Conservation (phyloP, 495 filamentous ascomycete species). For the Annulohypoxylon nitens region DNA sequence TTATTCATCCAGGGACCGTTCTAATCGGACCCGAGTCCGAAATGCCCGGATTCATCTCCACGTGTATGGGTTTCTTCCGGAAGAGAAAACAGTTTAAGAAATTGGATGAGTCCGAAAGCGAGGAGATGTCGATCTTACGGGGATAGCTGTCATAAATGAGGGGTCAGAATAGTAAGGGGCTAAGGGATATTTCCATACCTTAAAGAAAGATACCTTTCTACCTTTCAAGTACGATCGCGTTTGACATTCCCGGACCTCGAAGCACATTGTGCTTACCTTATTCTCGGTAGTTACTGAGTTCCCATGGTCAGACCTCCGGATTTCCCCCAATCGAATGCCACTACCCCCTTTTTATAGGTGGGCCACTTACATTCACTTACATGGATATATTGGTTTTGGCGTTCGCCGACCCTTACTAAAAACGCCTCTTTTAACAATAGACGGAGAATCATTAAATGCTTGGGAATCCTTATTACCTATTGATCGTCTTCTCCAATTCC, state of each 20-base stretch:
- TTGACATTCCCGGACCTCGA: not conserved
- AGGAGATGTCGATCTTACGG: conserved; percentile 21
- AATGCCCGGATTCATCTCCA: conserved; percentile 43
- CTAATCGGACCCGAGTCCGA: conserved; percentile 59
- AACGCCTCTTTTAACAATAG: not conserved
- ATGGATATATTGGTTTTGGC: not conserved
- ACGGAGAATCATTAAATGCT: not conserved
- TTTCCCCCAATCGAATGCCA: conserved; percentile 24
- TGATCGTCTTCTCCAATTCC: conserved; percentile 7
- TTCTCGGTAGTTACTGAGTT: not conserved
- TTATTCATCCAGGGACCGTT: conserved; percentile 67
- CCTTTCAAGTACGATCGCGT: not conserved
- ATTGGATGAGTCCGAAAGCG: conserved; percentile 12
- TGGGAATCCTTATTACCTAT: not conserved
- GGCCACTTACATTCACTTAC: no score
- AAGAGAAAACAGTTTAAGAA: conserved; percentile 11
- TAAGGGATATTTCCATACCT: conserved; percentile 2
- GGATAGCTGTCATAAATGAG: not conserved
- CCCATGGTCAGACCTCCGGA: not conserved
- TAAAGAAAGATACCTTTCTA: not conserved
- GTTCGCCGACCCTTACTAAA: not conserved
- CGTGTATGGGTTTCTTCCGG: conserved; percentile 20
- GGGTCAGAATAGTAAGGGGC: not conserved
- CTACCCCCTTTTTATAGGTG: not conserved
- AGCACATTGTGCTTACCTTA: not conserved